Base-by-base conservation (phyloP, 2,329 filamentous ascomycete species). In the Phialophora macrospora region DNA sequence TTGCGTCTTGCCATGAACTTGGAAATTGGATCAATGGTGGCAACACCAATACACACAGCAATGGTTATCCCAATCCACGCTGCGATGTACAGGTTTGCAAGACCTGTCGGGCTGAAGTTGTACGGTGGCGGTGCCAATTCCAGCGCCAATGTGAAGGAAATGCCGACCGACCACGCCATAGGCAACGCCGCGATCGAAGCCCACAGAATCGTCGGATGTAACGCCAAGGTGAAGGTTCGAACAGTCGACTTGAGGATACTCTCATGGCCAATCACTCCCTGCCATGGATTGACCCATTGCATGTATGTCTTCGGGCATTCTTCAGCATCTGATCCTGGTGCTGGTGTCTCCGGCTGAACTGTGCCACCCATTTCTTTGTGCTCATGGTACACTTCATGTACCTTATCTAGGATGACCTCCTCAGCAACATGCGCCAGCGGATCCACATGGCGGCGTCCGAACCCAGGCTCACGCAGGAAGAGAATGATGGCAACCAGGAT, bases 31-130 rank as follows among this genome's bases (percentile, higher is more conserved):
- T 98, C 94, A 3, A 91, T 95, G 17, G 96, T 84, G 73, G 90
- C 92, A 48, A 93, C 93, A 0, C 94, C 93, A 0, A 97, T 91
- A 0, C 90, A 92, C 0, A 93, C 97, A 17, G 94, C 94, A 0
- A 97, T 82, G 2, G 97, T 85, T 8, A 92, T 92, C 17, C 93
- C 93, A 5, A 97, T 79, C 72, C 97, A 97, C 0, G 94, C 93
- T 0, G 90, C 93, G 55, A 97, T 83, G 76, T 97, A 97, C 0
- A 97, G 85, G 0, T 97, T 83, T 5, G 94, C 94, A 0, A 91
- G 90, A 68, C 92, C 89, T 0, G 97, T 80, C 0, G 91, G 85
- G 30, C 84, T 87, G 75, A 98, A 97, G 70, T 93, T 86, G 80
- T 97, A 98, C 0, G 60, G 60, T 20, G 60, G 60, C 8, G 60